A percentile compares a stretch with the other conserved stretches of the same genome.
These are phyloP conservation scores for Hypoxylon sp. DNA, from an alignment of 2,329 filamentous ascomycete species.

Conservation along the genomic window DNA sequence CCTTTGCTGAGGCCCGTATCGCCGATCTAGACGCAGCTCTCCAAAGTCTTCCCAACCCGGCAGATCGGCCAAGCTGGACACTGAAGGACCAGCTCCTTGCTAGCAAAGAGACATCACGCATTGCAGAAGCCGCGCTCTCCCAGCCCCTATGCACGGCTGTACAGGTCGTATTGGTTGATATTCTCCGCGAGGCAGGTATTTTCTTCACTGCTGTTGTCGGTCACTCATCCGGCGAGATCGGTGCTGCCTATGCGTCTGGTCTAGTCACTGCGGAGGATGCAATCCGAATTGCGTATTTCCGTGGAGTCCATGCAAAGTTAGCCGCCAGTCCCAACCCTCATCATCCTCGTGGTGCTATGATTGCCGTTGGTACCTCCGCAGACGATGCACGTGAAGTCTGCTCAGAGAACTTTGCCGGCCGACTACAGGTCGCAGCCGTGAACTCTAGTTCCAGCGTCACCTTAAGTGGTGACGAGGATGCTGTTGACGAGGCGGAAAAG, in stretches of 20 bases:
- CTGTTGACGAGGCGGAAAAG: background rate
- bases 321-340: conserved; percentile 6
- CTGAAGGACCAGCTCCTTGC: conserved; percentile 22
- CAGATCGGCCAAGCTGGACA: conserved; percentile 31
- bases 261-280: conserved; percentile 37
- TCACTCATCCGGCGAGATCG: conserved; percentile 45
- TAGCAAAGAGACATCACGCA: conserved; percentile 13
- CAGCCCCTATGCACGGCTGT: conserved; percentile 50
- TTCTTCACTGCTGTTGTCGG: conserved; percentile 40
- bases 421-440: background rate
- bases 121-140: conserved; percentile 29
- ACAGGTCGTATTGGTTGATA: conserved; percentile 50
- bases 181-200: conserved; percentile 41
- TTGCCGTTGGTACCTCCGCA: conserved; percentile 50
- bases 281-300: conserved; percentile 45
- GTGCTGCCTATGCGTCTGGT: conserved; percentile 37
- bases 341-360: conserved; percentile 49
- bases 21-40: conserved; percentile 34
- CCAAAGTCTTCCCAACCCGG: conserved; percentile 14
- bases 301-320: conserved; percentile 44
- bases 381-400: conserved; percentile 21
- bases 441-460: conserved; percentile 5
- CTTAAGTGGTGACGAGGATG: conserved; percentile 1
- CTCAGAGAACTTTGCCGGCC: background rate
- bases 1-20: conserved; percentile 14